phyloP scores from a whole-genome alignment of 208 protist species.

The Angomonas deanei region DNA sequence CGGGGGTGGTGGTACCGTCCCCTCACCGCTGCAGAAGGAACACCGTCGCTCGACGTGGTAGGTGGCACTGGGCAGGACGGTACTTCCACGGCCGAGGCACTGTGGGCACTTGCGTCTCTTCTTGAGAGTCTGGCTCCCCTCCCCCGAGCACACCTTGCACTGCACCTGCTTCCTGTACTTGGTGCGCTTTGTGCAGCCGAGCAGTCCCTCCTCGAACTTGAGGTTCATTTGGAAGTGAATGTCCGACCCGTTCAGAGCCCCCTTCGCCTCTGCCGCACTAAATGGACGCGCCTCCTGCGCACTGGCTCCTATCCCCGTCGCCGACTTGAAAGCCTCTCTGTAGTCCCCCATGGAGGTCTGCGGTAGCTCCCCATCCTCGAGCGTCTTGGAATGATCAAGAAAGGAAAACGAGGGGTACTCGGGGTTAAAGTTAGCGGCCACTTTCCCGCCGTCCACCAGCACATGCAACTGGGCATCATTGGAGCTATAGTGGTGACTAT shows the following conservation, averaged over 20 bases:
- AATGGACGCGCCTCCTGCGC: slow-evolving; percentile 19
- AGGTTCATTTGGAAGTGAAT: slow-evolving; percentile 63
- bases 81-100: slow-evolving; percentile 69
- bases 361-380: background rate
- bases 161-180: slow-evolving; percentile 31
- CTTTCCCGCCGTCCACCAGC: slow-evolving; percentile 59
- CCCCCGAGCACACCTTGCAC: slow-evolving; percentile 52
- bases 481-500: slow-evolving; percentile 56
- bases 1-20: slow-evolving; percentile 41
- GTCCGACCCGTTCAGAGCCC: slow-evolving; percentile 36
- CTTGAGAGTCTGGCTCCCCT: slow-evolving; percentile 26
- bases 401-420: slow-evolving; percentile 71
- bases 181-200: slow-evolving; percentile 45
- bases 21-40: slow-evolving; percentile 70
- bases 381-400: slow-evolving; percentile 51
- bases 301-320: slow-evolving; percentile 22
- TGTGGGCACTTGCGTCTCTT: slow-evolving; percentile 59
- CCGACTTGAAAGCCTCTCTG: slow-evolving; percentile 29
- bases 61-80: slow-evolving; percentile 67
- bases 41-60: slow-evolving; percentile 85
- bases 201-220: slow-evolving; percentile 66
- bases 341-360: slow-evolving; percentile 41
- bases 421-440: slow-evolving; percentile 75
- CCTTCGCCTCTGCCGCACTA: slow-evolving; percentile 29
- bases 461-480: slow-evolving; percentile 76